A percentile compares a stretch with the other conserved stretches of the same genome.
Conservation (phyloP, 169 alveolate genomes). For the Eimeria tenella region DNA sequence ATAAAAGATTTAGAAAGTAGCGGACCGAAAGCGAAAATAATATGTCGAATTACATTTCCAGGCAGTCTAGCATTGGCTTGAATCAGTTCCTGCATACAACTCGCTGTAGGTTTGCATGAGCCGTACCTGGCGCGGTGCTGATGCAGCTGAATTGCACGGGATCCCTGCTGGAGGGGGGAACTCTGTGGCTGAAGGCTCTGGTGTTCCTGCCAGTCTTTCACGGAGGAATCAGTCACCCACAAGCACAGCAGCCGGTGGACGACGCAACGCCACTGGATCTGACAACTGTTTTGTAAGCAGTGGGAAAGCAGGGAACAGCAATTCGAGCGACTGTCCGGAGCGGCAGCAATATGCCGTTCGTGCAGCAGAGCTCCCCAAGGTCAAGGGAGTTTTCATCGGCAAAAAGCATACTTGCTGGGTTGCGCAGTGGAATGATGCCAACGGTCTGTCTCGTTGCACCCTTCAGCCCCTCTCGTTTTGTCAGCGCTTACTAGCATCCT, state of each 20-base stretch:
- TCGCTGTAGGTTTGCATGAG: too few species aligned
- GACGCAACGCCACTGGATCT: constrained; percentile 18
- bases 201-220: neutral
- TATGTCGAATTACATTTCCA: too few species aligned
- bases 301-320: constrained; percentile 60
- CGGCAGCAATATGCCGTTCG: constrained; percentile 76
- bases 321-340: constrained; percentile 47
- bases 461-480: neutral
- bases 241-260: constrained; percentile 2
- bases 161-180: constrained; percentile 34
- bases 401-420: constrained; percentile 79
- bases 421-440: constrained; percentile 78
- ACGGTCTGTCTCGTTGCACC: constrained; percentile 33
- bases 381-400: constrained; percentile 78
- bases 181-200: neutral
- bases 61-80: too few species aligned
- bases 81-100: too few species aligned
- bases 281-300: neutral
- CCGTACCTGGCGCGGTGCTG: neutral
- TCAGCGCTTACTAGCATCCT: neutral
- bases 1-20: neutral
- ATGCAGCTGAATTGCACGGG: constrained; percentile 18
- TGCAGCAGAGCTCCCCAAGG: constrained; percentile 72
- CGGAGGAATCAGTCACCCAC: constrained; percentile 53
- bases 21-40: neutral